phyloP scores from a whole-genome alignment of 805 yeast genomes.

The Candida manassasensis region DNA sequence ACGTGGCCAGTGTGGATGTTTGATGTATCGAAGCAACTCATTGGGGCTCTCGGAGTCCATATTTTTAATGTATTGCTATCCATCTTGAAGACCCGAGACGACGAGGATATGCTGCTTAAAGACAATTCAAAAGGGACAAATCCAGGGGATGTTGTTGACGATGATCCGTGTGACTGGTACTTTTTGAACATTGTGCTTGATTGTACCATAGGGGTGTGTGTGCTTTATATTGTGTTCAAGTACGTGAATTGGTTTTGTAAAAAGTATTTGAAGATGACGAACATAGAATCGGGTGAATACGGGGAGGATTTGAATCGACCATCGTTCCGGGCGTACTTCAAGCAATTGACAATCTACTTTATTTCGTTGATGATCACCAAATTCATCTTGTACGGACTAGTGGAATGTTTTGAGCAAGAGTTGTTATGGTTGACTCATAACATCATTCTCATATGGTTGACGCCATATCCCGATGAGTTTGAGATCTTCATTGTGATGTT shows the following conservation, averaged over 20 bases:
- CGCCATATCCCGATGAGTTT: conserved; percentile 64
- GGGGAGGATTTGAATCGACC: conserved; percentile 61
- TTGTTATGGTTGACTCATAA: conserved; percentile 54
- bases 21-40: conserved; percentile 84
- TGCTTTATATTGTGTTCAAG: conserved; percentile 52
- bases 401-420: conserved; percentile 60
- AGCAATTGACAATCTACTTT: conserved; percentile 69
- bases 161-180: conserved; percentile 86
- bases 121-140: conserved; percentile 5
- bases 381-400: conserved; percentile 49
- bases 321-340: conserved; percentile 49
- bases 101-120: conserved; percentile 2
- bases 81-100: conserved; percentile 42
- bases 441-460: conserved; percentile 78
- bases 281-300: conserved; percentile 53
- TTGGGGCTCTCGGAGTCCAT: conserved; percentile 85
- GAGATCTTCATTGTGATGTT: conserved; percentile 88
- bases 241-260: conserved; percentile 41
- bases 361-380: conserved; percentile 65
- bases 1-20: conserved; percentile 86
- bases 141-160: conserved; percentile 15
- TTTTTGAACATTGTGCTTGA: conserved; percentile 83
- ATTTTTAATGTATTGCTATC: conserved; percentile 70
- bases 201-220: conserved; percentile 90
- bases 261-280: conserved; percentile 35